Evolutionary conservation across 2,329 filamentous ascomycete species (phyloP).

Genomic region (Aspergillus jensenii): DNA sequence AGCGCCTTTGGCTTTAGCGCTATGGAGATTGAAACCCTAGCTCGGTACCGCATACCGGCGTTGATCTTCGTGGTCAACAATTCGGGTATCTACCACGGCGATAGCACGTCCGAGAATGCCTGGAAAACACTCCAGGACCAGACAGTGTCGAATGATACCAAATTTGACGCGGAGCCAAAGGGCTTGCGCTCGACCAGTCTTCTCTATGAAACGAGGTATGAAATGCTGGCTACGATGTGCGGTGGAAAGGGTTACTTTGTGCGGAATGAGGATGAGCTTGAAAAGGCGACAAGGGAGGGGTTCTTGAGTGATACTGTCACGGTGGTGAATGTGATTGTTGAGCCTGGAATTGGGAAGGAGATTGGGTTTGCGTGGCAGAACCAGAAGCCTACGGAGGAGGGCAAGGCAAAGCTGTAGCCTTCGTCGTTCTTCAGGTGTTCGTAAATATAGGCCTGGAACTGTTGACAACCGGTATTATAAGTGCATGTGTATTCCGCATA

Average conservation of each 20-base stretch:
- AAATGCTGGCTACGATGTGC: constrained; percentile 56
- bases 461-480: neutral
- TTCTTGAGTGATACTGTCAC: constrained; percentile 49
- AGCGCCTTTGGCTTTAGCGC: constrained; percentile 57
- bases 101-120: constrained; percentile 39
- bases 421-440: neutral
- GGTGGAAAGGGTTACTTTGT: constrained; percentile 56
- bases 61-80: constrained; percentile 60
- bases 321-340: constrained; percentile 57
- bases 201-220: constrained; percentile 56
- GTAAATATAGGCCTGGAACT: neutral
- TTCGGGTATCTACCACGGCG: constrained; percentile 52
- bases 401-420: constrained; percentile 23
- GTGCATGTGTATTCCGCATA: neutral
- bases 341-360: constrained; percentile 48
- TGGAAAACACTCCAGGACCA: constrained; percentile 48
- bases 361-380: constrained; percentile 40
- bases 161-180: constrained; percentile 21
- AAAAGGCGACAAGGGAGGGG: constrained; percentile 51
- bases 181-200: constrained; percentile 52
- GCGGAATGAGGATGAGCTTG: constrained; percentile 52
- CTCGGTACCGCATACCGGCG: constrained; percentile 54
- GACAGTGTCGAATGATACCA: constrained; percentile 33
- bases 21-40: constrained; percentile 59
- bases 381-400: constrained; percentile 12